These are phyloP conservation scores for Ilyonectria mors-panacis DNA, from an alignment of 2,329 filamentous ascomycete species.

Conservation along the genomic window DNA sequence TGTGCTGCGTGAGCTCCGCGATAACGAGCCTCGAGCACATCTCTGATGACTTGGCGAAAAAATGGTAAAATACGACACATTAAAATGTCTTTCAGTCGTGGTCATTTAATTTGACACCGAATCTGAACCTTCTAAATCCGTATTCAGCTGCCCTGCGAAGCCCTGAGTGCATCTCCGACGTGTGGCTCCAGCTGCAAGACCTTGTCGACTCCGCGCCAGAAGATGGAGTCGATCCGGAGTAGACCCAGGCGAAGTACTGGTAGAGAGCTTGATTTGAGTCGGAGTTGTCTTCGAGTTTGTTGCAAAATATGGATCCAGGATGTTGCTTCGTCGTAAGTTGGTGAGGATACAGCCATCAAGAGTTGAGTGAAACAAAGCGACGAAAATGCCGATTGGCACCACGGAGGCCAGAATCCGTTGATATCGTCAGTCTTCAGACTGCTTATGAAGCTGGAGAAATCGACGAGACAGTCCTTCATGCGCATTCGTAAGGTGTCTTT, in stretches of 20 bases:
- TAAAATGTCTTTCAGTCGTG: too few species aligned
- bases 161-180: conserved; percentile 28
- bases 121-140: neutral
- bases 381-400: conserved; percentile 36
- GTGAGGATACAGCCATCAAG: conserved; percentile 27
- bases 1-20: conserved; percentile 34
- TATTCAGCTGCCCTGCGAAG: neutral
- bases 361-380: conserved; percentile 38
- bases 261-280: conserved; percentile 37
- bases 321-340: conserved; percentile 23
- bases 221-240: conserved; percentile 40
- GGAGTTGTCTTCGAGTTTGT: conserved; percentile 29
- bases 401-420: conserved; percentile 37
- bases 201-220: conserved; percentile 40
- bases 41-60: neutral
- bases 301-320: conserved; percentile 34
- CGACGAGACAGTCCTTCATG: conserved; percentile 6
- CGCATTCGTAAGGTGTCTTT: neutral
- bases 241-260: conserved; percentile 37
- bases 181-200: conserved; percentile 38
- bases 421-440: conserved; percentile 29
- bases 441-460: conserved; percentile 15
- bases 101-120: neutral
- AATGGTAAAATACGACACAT: neutral
- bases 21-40: neutral